Evolutionary conservation across 352 stramenopile genomes (phyloP), one percentile per base, ranked within the genome.

Genomic region (Lagenidium giganteum): DNA sequence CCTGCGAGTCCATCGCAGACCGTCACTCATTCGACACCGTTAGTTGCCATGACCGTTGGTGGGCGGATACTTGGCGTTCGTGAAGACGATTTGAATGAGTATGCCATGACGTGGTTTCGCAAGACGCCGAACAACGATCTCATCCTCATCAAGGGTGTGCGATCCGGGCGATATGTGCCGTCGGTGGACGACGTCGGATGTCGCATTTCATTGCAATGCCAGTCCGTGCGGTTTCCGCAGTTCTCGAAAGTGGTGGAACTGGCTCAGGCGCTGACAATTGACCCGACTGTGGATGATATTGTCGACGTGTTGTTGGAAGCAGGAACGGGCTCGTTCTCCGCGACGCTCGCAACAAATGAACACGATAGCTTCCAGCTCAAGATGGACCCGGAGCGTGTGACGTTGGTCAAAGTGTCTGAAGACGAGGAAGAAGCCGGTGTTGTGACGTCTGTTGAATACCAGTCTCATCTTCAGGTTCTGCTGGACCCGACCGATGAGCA

Each of bases 311-410:
- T 92, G 13, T 50, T 90, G 3, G 80, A 89, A 44, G 76, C 80
- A 13, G 72, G 73, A 0, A 70, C 63, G 0, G 80, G 77, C 0
- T 81, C 77, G 8, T 92, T 92, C 42, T 92, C 80, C 1, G 80
- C 80, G 14, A 92, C 80, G 8, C 47, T 92, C 14, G 72, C 74
- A 4, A 90, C 72, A 49, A 87, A 87, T 27, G 80, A 92, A 33
- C 47, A 68, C 35, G 80, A 92, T 34, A 89, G 70, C 27, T 92
- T 92, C 55, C 80, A 92, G 47, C 55, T 92, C 40, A 88, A 87
- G 43, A 92, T 92, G 26, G 58, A 53, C 1, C 40, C 65, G 1
- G 64, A 79, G 5, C 42, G 47, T 1, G 70, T 92, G 13, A 59
- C 47, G 25, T 47, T 92, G 14, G 49, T 83, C 5, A 92, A 92